Evolutionary conservation across 805 yeast genomes (phyloP).

Genomic region (Nakazawaea wickerhamii): DNA sequence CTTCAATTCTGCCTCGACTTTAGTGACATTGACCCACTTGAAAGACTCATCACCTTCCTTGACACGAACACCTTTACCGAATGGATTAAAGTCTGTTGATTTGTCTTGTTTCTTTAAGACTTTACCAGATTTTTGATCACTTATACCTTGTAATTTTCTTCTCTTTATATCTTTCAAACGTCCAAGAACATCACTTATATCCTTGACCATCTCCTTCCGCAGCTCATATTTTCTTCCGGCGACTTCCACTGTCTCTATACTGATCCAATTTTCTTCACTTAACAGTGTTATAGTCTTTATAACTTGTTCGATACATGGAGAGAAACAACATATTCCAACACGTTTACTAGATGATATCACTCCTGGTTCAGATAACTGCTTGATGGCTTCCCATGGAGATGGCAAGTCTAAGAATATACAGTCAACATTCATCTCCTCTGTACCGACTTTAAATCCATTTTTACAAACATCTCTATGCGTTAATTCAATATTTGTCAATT

Average conservation of each 20-base stretch:
- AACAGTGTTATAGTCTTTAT: constrained; percentile 76
- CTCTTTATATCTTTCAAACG: constrained; percentile 75
- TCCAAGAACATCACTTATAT: constrained; percentile 71
- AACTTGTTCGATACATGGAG: constrained; percentile 98
- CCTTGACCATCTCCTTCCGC: constrained; percentile 80
- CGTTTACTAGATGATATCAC: constrained; percentile 51
- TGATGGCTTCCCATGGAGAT: constrained; percentile 94
- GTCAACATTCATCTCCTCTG: constrained; percentile 49
- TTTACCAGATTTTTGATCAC: constrained; percentile 26
- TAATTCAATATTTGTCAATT: constrained; percentile 42
- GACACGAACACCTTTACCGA: constrained; percentile 83
- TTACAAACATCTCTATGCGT: constrained; percentile 93
- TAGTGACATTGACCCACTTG: constrained; percentile 81
- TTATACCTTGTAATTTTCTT: constrained; percentile 63
- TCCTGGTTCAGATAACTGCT: constrained; percentile 45
- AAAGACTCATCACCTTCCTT: constrained; percentile 81
- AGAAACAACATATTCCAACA: constrained; percentile 85
- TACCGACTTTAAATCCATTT: constrained; percentile 65
- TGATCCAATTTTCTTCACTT: constrained; percentile 72
- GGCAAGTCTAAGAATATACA: constrained; percentile 89
- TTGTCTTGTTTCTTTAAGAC: constrained; percentile 18
- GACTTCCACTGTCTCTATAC: constrained; percentile 88
- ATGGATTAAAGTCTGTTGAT: constrained; percentile 69
- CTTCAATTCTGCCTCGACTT: constrained; percentile 78
- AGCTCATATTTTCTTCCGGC: constrained; percentile 85